phyloP scores from a whole-genome alignment of 768 basidiomycete genomes.

The Pulveroboletus frians region DNA sequence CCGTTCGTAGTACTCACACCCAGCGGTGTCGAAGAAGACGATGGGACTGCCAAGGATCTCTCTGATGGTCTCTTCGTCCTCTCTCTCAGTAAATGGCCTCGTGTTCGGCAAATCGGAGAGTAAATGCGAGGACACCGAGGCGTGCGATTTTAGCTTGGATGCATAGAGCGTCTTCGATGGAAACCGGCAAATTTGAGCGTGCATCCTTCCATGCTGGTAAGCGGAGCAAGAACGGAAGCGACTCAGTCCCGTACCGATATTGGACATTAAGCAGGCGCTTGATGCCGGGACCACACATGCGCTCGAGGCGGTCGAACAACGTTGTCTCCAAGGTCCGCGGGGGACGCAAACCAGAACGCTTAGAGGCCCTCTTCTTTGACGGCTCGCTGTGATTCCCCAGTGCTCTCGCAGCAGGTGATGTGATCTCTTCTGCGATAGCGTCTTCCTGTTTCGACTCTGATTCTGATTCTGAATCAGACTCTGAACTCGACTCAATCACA shows the following conservation, averaged over 20 bases:
- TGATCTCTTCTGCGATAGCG: slow-evolving; percentile 17
- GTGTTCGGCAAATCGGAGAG: slow-evolving; percentile 65
- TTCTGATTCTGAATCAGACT: slow-evolving; percentile 13
- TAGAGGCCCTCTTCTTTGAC: slow-evolving; percentile 11
- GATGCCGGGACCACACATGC: slow-evolving; percentile 76
- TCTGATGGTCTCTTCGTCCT: slow-evolving; percentile 59
- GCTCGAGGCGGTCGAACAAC: slow-evolving; percentile 86
- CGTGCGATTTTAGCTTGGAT: slow-evolving; percentile 62
- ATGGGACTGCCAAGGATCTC: slow-evolving; percentile 75
- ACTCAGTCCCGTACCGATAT: slow-evolving; percentile 56
- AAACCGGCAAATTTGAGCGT: slow-evolving; percentile 76
- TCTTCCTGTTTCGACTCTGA: slow-evolving; percentile 20
- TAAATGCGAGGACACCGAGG: slow-evolving; percentile 65
- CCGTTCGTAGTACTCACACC: slow-evolving; percentile 90
- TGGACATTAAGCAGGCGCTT: slow-evolving; percentile 88
- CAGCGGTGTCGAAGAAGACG: slow-evolving; percentile 91
- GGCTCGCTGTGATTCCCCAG: slow-evolving; percentile 1
- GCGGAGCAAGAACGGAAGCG: not conserved
- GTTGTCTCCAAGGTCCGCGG: slow-evolving; percentile 81
- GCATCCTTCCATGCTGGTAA: slow-evolving; percentile 57
- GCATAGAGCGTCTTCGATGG: slow-evolving; percentile 80
- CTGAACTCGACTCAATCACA: slow-evolving; percentile 4
- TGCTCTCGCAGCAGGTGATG: not conserved
- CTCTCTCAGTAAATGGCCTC: slow-evolving; percentile 28
- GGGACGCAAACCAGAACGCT: slow-evolving; percentile 38